Evolutionary conservation across 257 asterid genomes (phyloP), one percentile per base, ranked within the genome.

Genomic region (Salvia splendens): DNA sequence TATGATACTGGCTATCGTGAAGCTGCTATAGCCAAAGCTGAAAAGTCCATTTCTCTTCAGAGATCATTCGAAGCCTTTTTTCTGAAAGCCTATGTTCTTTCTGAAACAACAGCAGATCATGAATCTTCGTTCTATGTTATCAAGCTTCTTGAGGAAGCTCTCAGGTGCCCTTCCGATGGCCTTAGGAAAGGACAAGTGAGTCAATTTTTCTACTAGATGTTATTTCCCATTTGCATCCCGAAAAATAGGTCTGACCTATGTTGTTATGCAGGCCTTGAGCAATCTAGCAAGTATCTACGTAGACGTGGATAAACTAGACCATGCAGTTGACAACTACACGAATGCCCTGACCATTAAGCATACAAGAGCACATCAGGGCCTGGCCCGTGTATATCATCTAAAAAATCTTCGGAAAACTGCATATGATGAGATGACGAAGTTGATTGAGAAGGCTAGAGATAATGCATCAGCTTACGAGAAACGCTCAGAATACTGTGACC

Each of bases 111-210:
- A 11, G 82, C 83, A 0, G 91, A 91, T 76, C 65, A 86, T 5
- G 91, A 88, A 57, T 85, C 98, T 50, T 88, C 91, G 3, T 64
- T 68, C 71, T 86, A 91, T 68, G 94, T 94, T n/a, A 89, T 94
- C 72, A 65, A 84, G 70, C 89, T 94, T 72, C 90, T 94, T 24
- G 96, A 89, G 78, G 98, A 94, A 83, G 96, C 99, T 73, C 96
- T 94, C 54, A 84, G 96, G 79, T 94, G 98, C 74, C 98, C 96
- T 3, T 94, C 98, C 15, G 99, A 94, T 72, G 96, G 93, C 67
- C 98, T 94, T 62, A 78, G 99, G 75, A 94, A 94, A 81, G 99
- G 99, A 82, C 99, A 94, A 73, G 99, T 87, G 78, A 79, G 87
- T 73, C 46, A 38, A 49, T 8, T 68, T 45, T 53, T 65, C 53